Conservation (phyloP, 306 rosid species). For the Luffa aegyptiaca region DNA sequence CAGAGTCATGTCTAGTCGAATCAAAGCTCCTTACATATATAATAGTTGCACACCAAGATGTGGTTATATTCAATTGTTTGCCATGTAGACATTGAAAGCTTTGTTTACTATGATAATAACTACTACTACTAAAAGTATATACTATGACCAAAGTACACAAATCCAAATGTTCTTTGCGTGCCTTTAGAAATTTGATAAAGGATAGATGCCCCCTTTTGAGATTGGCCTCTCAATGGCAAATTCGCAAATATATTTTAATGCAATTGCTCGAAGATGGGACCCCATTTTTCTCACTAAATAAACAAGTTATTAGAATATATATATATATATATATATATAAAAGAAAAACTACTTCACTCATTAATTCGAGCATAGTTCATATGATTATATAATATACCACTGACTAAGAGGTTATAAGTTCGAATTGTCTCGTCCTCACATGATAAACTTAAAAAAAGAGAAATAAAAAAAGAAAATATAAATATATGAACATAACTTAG, state of each 20-base stretch:
- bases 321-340: neutral
- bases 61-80: too few species aligned
- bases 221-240: neutral
- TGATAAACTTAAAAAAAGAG: too few species aligned
- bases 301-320: neutral
- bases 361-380: too few species aligned
- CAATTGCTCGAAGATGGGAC: neutral
- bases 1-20: too few species aligned
- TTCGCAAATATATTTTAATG: neutral
- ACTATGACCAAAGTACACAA: neutral
- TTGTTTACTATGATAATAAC: neutral
- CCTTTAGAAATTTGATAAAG: neutral
- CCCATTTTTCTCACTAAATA: neutral
- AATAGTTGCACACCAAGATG: neutral
- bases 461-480: too few species aligned
- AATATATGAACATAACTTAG: neutral
- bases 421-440: too few species aligned
- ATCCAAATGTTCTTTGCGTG: constrained; percentile 2
- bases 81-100: neutral
- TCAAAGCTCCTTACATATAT: too few species aligned
- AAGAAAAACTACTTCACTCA: too few species aligned
- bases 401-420: too few species aligned
- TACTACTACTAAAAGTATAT: neutral
- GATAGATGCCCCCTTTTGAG: constrained; percentile 7
- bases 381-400: too few species aligned